A percentile compares a stretch with the other conserved stretches of the same genome.
Conservation (phyloP, 2,329 filamentous ascomycete genomes). For the Emericellopsis cladophorae region DNA sequence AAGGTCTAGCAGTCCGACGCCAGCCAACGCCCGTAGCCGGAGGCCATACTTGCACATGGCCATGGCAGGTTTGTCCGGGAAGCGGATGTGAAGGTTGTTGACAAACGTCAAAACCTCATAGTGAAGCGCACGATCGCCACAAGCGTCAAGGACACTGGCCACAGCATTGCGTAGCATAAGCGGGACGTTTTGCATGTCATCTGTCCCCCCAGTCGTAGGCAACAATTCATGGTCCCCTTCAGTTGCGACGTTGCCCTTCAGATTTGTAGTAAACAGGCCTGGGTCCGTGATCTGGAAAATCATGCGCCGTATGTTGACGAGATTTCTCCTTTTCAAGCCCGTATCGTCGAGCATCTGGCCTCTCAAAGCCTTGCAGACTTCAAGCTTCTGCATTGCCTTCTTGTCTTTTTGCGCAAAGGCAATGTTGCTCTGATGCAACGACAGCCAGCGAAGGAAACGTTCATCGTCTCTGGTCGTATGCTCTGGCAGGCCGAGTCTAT, state of each 20-base stretch:
- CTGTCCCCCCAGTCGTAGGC: background rate
- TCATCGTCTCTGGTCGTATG: constrained; percentile 14
- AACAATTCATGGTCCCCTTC: no score
- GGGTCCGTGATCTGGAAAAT: constrained; percentile 10
- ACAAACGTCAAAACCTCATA: constrained; percentile 1
- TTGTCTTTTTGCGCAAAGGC: background rate
- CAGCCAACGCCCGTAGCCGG: constrained; percentile 1
- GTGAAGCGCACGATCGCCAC: background rate
- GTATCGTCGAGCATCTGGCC: constrained; percentile 1
- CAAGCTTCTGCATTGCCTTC: constrained; percentile 3
- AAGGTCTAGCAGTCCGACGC: background rate
- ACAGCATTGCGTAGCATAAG: background rate
- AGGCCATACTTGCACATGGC: background rate
- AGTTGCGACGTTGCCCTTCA: no score
- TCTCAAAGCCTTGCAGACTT: constrained; percentile 6
- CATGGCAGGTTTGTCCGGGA: background rate
- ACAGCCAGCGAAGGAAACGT: constrained; percentile 21
- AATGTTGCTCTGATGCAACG: constrained; percentile 9
- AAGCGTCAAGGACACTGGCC: background rate
- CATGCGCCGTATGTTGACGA: constrained; percentile 13
- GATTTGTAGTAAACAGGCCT: no score
- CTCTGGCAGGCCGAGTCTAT: constrained; percentile 12
- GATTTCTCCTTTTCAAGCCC: background rate
- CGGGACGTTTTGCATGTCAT: background rate
- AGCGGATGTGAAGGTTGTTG: constrained; percentile 1